Evolutionary conservation across 1,284 basidiomycete species (phyloP).

Genomic region (Pseudomicrostroma phylloplanum): DNA sequence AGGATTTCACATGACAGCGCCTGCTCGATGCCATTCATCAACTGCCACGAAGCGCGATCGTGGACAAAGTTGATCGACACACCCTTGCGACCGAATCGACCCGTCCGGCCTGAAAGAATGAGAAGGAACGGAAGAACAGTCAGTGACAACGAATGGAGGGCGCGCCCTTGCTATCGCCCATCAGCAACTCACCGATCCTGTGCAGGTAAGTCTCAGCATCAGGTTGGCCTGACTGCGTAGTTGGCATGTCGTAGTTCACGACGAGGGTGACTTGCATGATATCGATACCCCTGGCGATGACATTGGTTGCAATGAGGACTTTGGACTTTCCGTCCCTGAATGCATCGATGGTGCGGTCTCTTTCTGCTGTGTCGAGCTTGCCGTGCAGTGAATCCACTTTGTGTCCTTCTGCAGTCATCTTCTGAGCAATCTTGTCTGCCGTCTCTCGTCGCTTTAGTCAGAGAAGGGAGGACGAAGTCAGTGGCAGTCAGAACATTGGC

Average conservation of each 20-base stretch:
- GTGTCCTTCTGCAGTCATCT: slow-evolving; percentile 89
- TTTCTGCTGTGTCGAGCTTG: slow-evolving; percentile 78
- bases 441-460: slow-evolving; percentile 60
- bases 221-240: slow-evolving; percentile 58
- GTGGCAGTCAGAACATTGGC: neutral
- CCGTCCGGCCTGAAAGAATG: slow-evolving; percentile 30
- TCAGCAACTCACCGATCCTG: slow-evolving; percentile 70
- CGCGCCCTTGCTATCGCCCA: neutral
- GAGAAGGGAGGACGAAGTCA: slow-evolving; percentile 10
- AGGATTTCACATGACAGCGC: slow-evolving; percentile 43
- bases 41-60: slow-evolving; percentile 39
- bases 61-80: slow-evolving; percentile 51
- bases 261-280: slow-evolving; percentile 85
- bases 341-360: slow-evolving; percentile 85
- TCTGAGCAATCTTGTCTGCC: slow-evolving; percentile 81
- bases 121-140: neutral
- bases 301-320: slow-evolving; percentile 97
- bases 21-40: slow-evolving; percentile 47
- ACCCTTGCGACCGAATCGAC: slow-evolving; percentile 48
- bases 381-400: slow-evolving; percentile 94
- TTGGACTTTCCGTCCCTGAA: slow-evolving; percentile 96
- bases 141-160: neutral
- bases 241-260: slow-evolving; percentile 87
- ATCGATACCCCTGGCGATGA: slow-evolving; percentile 96
- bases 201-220: slow-evolving; percentile 98